A percentile compares a stretch with the other conserved stretches of the same genome.
These are phyloP conservation scores for Russula dissimulans DNA, from an alignment of 768 basidiomycete species.

Conservation along the genomic window DNA sequence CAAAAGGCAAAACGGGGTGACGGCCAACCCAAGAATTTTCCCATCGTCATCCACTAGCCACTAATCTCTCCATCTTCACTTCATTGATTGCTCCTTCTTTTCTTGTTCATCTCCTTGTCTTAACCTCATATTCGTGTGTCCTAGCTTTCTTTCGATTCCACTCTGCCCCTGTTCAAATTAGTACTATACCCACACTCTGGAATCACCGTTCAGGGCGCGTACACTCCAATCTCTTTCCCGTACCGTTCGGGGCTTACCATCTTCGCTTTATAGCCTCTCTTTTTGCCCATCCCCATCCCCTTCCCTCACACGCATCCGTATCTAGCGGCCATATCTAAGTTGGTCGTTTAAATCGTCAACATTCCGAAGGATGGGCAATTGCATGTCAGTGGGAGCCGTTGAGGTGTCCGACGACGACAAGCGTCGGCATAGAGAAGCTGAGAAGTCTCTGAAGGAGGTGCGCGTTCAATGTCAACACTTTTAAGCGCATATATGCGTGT, in stretches of 20 bases:
- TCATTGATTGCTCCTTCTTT: neutral
- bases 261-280: neutral
- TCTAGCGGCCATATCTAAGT: neutral
- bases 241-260: neutral
- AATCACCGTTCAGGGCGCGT: neutral
- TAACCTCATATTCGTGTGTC: neutral
- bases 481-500: slow-evolving; percentile 8
- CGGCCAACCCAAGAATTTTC: neutral
- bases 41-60: neutral
- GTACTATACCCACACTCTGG: neutral
- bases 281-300: neutral
- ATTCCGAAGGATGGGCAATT: slow-evolving; percentile 15
- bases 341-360: neutral
- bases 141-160: too few species aligned
- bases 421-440: slow-evolving; percentile 54
- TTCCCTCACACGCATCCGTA: neutral
- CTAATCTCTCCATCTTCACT: neutral
- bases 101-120: slow-evolving; percentile 1
- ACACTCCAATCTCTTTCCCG: neutral
- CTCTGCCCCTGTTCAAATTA: neutral
- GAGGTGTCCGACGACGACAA: slow-evolving; percentile 66
- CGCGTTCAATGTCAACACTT: slow-evolving; percentile 20
- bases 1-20: neutral
- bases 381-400: slow-evolving; percentile 48
- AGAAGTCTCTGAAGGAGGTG: slow-evolving; percentile 73